These are phyloP conservation scores for Turritis glabra DNA, from an alignment of 345 rosid species.

Conservation along the genomic window DNA sequence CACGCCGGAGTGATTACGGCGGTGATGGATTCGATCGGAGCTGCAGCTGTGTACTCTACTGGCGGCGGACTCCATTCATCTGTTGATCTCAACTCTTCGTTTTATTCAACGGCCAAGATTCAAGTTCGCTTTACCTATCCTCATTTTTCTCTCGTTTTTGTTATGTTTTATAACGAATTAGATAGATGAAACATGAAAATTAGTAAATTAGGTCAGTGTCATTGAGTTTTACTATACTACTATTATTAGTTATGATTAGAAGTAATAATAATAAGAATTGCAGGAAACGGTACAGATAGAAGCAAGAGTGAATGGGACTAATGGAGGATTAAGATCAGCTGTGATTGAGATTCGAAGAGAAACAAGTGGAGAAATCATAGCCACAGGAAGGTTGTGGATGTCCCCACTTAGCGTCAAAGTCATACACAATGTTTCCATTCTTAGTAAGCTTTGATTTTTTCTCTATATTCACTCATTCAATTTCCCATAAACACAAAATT, in stretches of 20 bases:
- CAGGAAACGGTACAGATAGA: conserved; percentile 70
- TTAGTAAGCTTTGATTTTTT: conserved; percentile 48
- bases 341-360: conserved; percentile 50
- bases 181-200: not conserved
- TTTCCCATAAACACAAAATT: not conserved
- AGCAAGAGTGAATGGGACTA: conserved; percentile 52
- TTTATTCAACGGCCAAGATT: conserved; percentile 49
- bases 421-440: not conserved
- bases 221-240: not conserved
- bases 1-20: conserved; percentile 57
- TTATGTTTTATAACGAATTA: too few relatives aligned
- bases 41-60: conserved; percentile 41
- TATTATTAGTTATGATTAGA: not conserved
- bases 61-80: conserved; percentile 41
- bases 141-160: not conserved
- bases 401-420: conserved; percentile 31
- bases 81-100: conserved; percentile 53
- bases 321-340: conserved; percentile 48
- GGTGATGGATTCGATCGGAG: conserved; percentile 52
- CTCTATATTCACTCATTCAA: not conserved
- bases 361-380: conserved; percentile 42
- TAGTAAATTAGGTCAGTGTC: not conserved
- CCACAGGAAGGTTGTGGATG: conserved; percentile 66
- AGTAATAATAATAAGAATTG: not conserved
- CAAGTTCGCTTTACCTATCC: conserved; percentile 34